Percentiles rank a stretch among this genome's conserved stretches.
Conservation (phyloP, 352 stramenopile species). For the Phytopythium mirpurense region DNA sequence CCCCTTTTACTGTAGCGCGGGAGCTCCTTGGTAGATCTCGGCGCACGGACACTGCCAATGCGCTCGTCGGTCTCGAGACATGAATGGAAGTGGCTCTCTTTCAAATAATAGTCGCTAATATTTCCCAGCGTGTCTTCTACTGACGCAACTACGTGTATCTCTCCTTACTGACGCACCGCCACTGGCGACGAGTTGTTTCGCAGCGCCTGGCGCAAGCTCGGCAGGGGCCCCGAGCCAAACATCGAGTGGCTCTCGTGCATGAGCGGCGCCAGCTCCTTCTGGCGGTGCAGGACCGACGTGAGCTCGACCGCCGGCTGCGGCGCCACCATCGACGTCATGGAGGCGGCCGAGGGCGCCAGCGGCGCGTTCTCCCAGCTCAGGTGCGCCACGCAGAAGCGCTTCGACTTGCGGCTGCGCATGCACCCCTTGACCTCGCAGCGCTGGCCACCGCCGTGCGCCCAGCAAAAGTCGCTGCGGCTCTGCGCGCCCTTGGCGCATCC, state of each 20-base stretch:
- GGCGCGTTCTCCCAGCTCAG: constrained; percentile 23
- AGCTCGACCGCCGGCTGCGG: neutral
- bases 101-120: neutral
- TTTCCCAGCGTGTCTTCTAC: neutral
- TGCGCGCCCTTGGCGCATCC: constrained; percentile 64
- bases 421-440: constrained; percentile 57
- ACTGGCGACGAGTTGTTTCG: constrained; percentile 15
- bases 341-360: constrained; percentile 6
- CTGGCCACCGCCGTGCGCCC: constrained; percentile 60
- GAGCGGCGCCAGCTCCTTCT: constrained; percentile 13
- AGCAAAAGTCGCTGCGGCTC: constrained; percentile 64
- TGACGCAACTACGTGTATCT: neutral
- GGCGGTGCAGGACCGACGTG: constrained; percentile 1
- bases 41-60: too few species aligned
- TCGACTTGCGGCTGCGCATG: constrained; percentile 62
- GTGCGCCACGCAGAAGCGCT: constrained; percentile 61
- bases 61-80: too few species aligned
- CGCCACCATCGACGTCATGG: too few species aligned
- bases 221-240: constrained; percentile 18
- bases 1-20: too few species aligned
- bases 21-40: too few species aligned
- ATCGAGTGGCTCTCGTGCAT: constrained; percentile 12
- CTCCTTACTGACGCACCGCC: neutral
- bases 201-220: constrained; percentile 41
- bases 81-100: too few species aligned